Conservation (phyloP, 1,284 basidiomycete genomes). For the Tilletia setariae region DNA sequence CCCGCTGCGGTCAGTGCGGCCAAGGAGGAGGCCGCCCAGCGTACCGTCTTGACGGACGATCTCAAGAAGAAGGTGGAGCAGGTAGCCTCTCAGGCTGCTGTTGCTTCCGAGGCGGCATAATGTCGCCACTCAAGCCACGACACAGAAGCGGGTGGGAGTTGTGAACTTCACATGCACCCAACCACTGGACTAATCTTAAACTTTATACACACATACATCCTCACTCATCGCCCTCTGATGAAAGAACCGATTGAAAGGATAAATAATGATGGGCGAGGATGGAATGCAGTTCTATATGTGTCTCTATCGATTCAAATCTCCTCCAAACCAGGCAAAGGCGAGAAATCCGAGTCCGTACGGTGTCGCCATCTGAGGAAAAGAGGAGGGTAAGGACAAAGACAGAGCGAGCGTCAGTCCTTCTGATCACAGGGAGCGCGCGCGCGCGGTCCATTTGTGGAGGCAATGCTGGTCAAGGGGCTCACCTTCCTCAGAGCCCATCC, state of each 20-base stretch:
- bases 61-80: background rate
- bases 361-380: conserved; percentile 18
- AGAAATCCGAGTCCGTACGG: conserved; percentile 52
- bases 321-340: conserved; percentile 51
- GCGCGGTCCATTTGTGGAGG: background rate
- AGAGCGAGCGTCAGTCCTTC: background rate
- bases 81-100: background rate
- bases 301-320: conserved; percentile 29
- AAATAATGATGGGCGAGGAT: no score
- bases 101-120: no score
- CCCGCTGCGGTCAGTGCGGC: conserved; percentile 2
- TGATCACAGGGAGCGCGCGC: background rate
- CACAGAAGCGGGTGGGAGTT: no score
- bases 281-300: no score
- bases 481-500: conserved; percentile 9
- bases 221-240: no score
- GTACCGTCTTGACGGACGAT: background rate
- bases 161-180: no score
- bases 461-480: background rate
- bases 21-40: background rate
- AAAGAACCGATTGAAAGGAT: no score
- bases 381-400: conserved; percentile 1
- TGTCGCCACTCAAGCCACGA: no score
- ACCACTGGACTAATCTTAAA: no score
- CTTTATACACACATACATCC: no score